These are phyloP conservation scores for Globisporangium takayamanum DNA, from an alignment of 352 stramenopile species.

Conservation along the genomic window DNA sequence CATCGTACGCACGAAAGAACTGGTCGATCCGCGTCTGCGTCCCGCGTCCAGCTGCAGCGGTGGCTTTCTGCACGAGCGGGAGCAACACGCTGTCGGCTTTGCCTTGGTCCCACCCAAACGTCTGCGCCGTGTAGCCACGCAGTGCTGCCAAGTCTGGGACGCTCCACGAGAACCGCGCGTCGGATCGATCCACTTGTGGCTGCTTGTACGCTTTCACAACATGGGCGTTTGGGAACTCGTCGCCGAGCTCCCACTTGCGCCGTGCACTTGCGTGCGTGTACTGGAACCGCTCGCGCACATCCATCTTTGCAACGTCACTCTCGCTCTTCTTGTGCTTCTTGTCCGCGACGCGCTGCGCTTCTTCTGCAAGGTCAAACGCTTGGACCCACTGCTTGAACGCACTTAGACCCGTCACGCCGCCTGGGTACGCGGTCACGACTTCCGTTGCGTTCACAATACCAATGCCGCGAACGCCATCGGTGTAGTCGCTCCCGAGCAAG, in stretches of 20 bases:
- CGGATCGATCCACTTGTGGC: constrained; percentile 84
- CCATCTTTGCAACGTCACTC: constrained; percentile 38
- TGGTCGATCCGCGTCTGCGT: constrained; percentile 92
- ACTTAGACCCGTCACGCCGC: constrained; percentile 76
- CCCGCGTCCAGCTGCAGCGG: constrained; percentile 14
- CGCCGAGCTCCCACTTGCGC: constrained; percentile 88
- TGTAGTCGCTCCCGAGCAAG: constrained; percentile 96
- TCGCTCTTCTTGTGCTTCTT: constrained; percentile 54
- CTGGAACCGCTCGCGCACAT: constrained; percentile 77
- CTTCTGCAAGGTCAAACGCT: constrained; percentile 53
- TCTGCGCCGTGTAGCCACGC: constrained; percentile 80
- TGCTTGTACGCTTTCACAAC: constrained; percentile 92
- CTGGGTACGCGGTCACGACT: constrained; percentile 73
- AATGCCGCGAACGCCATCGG: constrained; percentile 70
- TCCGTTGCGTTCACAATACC: constrained; percentile 82
- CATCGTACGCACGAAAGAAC: constrained; percentile 95
- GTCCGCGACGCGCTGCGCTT: constrained; percentile 33
- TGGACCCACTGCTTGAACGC: constrained; percentile 73
- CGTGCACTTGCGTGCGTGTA: constrained; percentile 87
- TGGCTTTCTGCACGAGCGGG: constrained; percentile 80
- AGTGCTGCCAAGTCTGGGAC: constrained; percentile 86
- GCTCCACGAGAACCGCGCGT: constrained; percentile 90
- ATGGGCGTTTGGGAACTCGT: constrained; percentile 91
- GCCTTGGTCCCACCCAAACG: constrained; percentile 90
- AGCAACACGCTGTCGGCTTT: constrained; percentile 88